Base-by-base conservation (phyloP, 1,284 basidiomycete genomes). In the Papiliotrema fonsecae region DNA sequence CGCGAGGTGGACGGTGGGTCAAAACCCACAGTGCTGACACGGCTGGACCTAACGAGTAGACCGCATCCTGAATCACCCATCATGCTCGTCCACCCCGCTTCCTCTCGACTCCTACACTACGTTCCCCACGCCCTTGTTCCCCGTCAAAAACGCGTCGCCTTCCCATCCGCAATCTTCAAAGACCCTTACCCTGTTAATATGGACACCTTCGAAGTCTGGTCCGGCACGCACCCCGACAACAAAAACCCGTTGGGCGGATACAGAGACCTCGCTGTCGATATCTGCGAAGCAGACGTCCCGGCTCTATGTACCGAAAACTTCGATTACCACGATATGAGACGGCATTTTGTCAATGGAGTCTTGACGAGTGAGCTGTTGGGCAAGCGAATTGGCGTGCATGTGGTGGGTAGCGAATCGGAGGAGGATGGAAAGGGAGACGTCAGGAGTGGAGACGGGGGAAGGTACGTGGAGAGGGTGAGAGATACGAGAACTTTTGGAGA, bases 291-390 rank as follows among this genome's bases (percentile, higher is more conserved):
- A 18, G 76, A 78, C 53, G 75, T 97, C 19, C 92, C 92, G 0
- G 94, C 93, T 0, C 75, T 97, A 4, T 98, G 97, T 76, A 93
- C 96, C 62, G 96, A 98, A 73, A 98, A 98, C 75, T 99, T 99
- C 69, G 96, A 98, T 75, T 98, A 96, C 68, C 85, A 86, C 41
- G 87, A 92, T 70, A 80, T 97, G 54, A 82, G 92, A 49, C 78
- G 83, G 57, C 91, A 98, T 73, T 97, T 98, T 66, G 87, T 98
- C 22, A 88, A 91, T 62, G 94, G 94, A n/a, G 83, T 99, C 38
- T 78, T 99, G 51, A 96, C 90, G 0, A 94, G 89, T 13, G 96
- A 99, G 72, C 73, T 98, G 39, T 79, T 98, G 38, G 92, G 91
- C 78, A 94, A 97, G 75, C 93, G 86, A 60, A 94, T 98, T 52